These are phyloP conservation scores for Oenanthe javanica DNA, from an alignment of 140 eudicot species.

Conservation along the genomic window DNA sequence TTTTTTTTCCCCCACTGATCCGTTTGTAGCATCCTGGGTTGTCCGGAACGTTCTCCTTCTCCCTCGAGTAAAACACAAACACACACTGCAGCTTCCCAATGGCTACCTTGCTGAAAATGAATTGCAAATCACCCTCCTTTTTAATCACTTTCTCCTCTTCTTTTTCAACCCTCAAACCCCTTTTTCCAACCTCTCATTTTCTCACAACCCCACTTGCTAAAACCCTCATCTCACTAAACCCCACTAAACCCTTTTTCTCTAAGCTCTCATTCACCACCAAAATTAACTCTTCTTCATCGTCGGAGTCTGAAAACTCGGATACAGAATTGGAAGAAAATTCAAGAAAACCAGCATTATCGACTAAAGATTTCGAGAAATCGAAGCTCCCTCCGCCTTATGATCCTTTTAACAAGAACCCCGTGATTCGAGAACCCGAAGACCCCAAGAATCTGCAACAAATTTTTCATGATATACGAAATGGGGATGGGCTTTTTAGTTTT, in stretches of 20 bases:
- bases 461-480: slow-evolving; percentile 48
- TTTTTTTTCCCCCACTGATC: too few relatives aligned
- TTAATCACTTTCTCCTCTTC: slow-evolving; percentile 6
- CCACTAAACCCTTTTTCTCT: slow-evolving; percentile 7
- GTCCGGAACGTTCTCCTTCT: neutral
- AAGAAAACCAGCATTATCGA: slow-evolving; percentile 8
- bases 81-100: slow-evolving; percentile 10
- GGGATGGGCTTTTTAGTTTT: slow-evolving; percentile 46
- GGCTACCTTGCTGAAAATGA: slow-evolving; percentile 13
- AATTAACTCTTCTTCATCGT: slow-evolving; percentile 31
- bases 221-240: slow-evolving; percentile 10
- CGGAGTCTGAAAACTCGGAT: slow-evolving; percentile 12
- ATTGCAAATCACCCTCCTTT: slow-evolving; percentile 13
- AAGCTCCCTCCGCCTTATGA: slow-evolving; percentile 68
- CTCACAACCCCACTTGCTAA: slow-evolving; percentile 12
- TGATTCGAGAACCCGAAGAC: slow-evolving; percentile 44
- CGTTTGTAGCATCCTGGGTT: too few relatives aligned
- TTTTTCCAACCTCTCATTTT: neutral
- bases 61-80: too few relatives aligned
- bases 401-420: slow-evolving; percentile 67
- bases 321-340: slow-evolving; percentile 23
- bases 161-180: slow-evolving; percentile 4
- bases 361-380: slow-evolving; percentile 18
- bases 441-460: slow-evolving; percentile 72
- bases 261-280: slow-evolving; percentile 31